Evolutionary conservation across 2,329 filamentous ascomycete genomes (phyloP).

Genomic region (Sporothrix brunneoviolacea): DNA sequence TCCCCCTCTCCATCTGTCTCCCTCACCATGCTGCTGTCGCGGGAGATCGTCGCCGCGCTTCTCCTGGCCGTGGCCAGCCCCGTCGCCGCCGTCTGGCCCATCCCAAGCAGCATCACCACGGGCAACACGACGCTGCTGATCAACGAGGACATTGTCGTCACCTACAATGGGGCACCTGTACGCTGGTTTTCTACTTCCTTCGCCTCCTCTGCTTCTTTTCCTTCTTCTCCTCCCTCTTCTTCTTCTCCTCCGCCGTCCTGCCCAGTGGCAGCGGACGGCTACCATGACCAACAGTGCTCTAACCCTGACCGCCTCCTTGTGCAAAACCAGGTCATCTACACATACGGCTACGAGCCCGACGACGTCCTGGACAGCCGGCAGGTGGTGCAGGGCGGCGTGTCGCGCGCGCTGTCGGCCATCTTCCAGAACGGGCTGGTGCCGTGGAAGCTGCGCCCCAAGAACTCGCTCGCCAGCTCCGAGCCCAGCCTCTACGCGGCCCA

Average conservation of each 20-base stretch:
- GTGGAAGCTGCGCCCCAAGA: constrained; percentile 67
- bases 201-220: constrained; percentile 44
- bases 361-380: constrained; percentile 41
- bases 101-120: constrained; percentile 43
- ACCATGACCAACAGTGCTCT: not conserved
- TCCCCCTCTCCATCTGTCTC: not conserved
- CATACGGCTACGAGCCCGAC: constrained; percentile 36
- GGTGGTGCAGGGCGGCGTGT: constrained; percentile 49
- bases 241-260: not conserved
- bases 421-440: constrained; percentile 65
- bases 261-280: constrained; percentile 9
- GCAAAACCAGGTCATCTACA: constrained; percentile 40
- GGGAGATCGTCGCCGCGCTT: constrained; percentile 29
- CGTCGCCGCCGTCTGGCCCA: constrained; percentile 53
- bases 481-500: constrained; percentile 41
- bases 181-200: constrained; percentile 38
- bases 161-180: constrained; percentile 54
- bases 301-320: constrained; percentile 10
- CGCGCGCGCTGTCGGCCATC: constrained; percentile 56
- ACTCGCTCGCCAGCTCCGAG: constrained; percentile 53
- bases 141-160: constrained; percentile 43
- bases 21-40: constrained; percentile 21
- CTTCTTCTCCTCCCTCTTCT: constrained; percentile 20
- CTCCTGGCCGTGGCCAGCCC: constrained; percentile 34
- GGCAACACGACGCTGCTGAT: constrained; percentile 50